Conservation (phyloP, 2,329 filamentous ascomycete genomes). For the Exophiala xenobiotica region DNA sequence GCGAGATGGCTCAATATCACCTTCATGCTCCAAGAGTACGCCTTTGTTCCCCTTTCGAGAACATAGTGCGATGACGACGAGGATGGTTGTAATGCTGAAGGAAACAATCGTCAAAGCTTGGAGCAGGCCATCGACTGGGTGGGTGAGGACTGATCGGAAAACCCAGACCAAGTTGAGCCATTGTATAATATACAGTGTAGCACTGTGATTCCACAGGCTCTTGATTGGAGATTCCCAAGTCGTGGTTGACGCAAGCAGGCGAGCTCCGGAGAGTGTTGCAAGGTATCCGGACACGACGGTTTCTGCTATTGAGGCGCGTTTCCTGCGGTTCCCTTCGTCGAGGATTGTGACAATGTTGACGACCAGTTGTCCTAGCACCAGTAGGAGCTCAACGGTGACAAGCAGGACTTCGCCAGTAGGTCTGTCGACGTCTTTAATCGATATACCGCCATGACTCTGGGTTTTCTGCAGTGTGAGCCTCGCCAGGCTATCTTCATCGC, state of each 20-base stretch:
- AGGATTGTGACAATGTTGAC: constrained; percentile 59
- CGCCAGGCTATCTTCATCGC: constrained; percentile 51
- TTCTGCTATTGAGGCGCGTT: constrained; percentile 46
- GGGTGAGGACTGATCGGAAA: constrained; percentile 82
- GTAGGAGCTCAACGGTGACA: constrained; percentile 71
- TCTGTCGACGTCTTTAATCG: constrained; percentile 68
- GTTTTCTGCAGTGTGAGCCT: constrained; percentile 57
- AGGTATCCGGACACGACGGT: constrained; percentile 80
- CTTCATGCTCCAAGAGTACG: constrained; percentile 84
- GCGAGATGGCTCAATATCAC: constrained; percentile 78
- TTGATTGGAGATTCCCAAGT: constrained; percentile 66
- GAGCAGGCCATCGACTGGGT: constrained; percentile 64
- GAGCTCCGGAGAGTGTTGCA: constrained; percentile 67
- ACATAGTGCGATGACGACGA: constrained; percentile 73
- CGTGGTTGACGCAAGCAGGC: constrained; percentile 63
- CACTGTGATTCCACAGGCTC: constrained; percentile 89
- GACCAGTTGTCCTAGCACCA: constrained; percentile 68
- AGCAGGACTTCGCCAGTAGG: constrained; percentile 71
- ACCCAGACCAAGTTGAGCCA: constrained; percentile 75
- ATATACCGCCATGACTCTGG: constrained; percentile 49
- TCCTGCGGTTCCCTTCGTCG: neutral
- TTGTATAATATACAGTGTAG: constrained; percentile 74
- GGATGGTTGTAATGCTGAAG: constrained; percentile 70
- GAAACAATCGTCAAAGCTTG: constrained; percentile 68
- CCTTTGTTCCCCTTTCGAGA: constrained; percentile 91